Percentiles rank a stretch among this genome's conserved stretches.
These are phyloP conservation scores for Dacryopinax spathularia DNA, from an alignment of 768 basidiomycete species.

Conservation along the genomic window DNA sequence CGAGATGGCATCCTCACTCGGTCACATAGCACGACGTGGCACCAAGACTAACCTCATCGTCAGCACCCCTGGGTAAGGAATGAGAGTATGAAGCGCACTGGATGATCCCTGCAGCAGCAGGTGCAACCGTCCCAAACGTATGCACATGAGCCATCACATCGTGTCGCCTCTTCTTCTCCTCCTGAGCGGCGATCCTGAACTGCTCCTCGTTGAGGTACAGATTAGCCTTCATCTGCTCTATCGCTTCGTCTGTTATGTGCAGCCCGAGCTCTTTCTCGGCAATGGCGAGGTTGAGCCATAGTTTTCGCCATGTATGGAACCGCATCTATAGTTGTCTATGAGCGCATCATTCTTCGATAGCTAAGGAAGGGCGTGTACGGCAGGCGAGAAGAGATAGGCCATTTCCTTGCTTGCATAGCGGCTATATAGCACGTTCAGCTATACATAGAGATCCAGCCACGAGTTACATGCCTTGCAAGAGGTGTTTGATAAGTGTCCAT, in stretches of 20 bases:
- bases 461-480: conserved; percentile 46
- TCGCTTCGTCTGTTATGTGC: conserved; percentile 75
- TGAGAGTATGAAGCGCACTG: conserved; percentile 41
- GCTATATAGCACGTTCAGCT: conserved; percentile 29
- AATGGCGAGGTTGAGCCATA: conserved; percentile 93
- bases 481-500: conserved; percentile 62
- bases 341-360: neutral
- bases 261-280: conserved; percentile 94
- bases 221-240: conserved; percentile 88
- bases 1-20: conserved; percentile 42
- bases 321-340: conserved; percentile 47
- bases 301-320: conserved; percentile 84
- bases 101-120: conserved; percentile 89
- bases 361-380: conserved; percentile 37
- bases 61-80: neutral
- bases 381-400: conserved; percentile 90
- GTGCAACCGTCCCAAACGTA: conserved; percentile 86
- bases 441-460: neutral
- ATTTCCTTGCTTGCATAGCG: conserved; percentile 99
- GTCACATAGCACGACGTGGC: conserved; percentile 99
- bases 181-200: conserved; percentile 78
- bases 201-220: conserved; percentile 79
- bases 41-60: conserved; percentile 46
- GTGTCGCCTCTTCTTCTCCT: conserved; percentile 95
- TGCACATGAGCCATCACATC: conserved; percentile 99